Percentiles rank a stretch among this genome's conserved stretches.
These are phyloP conservation scores for Citrus hindsii DNA, from an alignment of 345 rosid species.

Conservation along the genomic window DNA sequence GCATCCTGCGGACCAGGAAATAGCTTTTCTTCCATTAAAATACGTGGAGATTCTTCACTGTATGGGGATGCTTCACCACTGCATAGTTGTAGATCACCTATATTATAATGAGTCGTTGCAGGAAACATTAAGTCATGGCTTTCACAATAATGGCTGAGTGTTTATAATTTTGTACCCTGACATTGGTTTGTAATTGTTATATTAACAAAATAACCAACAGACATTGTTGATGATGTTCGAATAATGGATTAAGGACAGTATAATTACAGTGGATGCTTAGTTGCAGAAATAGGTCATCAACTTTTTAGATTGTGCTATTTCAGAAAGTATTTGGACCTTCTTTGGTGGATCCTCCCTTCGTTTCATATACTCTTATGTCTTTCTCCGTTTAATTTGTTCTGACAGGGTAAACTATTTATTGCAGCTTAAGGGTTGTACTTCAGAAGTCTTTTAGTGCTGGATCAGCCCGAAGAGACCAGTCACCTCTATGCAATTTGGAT, in stretches of 20 bases:
- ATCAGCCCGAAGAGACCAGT: conserved; percentile 32
- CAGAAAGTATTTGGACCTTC: background rate
- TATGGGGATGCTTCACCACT: background rate
- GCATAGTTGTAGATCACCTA: background rate
- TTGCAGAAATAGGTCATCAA: background rate
- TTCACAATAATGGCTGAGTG: background rate
- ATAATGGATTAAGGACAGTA: background rate
- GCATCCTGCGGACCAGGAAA: background rate
- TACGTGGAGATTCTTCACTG: background rate
- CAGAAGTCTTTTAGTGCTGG: conserved; percentile 32
- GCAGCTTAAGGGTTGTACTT: conserved; percentile 59
- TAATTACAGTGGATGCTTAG: background rate
- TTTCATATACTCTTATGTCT: background rate
- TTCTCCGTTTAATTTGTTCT: conserved; percentile 2
- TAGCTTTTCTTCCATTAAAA: background rate
- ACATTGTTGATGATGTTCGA: background rate
- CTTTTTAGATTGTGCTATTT: background rate
- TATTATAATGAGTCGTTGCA: background rate
- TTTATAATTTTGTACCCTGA: background rate
- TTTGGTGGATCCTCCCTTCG: background rate
- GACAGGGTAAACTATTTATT: conserved; percentile 6
- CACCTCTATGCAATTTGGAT: conserved; percentile 15
- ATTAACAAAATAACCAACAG: background rate
- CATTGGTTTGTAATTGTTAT: background rate
- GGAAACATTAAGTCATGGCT: background rate